phyloP scores from a whole-genome alignment of 2,329 filamentous ascomycete species.

The Cladobotryum mycophilum region DNA sequence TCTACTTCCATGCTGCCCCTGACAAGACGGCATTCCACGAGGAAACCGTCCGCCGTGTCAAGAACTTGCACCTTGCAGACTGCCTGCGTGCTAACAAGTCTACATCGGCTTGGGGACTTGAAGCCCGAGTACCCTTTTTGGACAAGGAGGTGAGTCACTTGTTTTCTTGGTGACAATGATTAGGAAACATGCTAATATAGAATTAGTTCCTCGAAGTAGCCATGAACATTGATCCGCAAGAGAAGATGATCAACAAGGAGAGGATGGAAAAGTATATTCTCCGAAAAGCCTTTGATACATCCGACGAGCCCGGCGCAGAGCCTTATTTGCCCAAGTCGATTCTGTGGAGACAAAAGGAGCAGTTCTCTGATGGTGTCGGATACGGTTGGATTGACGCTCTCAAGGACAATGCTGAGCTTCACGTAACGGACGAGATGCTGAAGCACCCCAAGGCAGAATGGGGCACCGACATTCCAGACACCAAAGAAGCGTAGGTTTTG shows the following conservation, averaged over 20 bases:
- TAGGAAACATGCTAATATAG: background rate
- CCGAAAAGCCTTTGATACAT: slow-evolving; percentile 94
- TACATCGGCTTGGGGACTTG: slow-evolving; percentile 93
- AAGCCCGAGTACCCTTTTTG: slow-evolving; percentile 95
- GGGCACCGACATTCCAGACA: slow-evolving; percentile 87
- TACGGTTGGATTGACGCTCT: slow-evolving; percentile 98
- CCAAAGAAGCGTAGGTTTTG: slow-evolving; percentile 77
- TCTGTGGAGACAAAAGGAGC: slow-evolving; percentile 98
- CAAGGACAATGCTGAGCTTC: slow-evolving; percentile 85
- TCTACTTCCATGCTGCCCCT: slow-evolving; percentile 96
- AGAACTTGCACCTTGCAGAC: slow-evolving; percentile 95
- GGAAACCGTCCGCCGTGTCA: slow-evolving; percentile 88
- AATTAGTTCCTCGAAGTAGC: slow-evolving; percentile 74
- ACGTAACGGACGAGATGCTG: slow-evolving; percentile 96
- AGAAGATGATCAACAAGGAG: slow-evolving; percentile 92
- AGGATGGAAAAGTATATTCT: slow-evolving; percentile 97
- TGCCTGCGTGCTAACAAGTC: slow-evolving; percentile 99
- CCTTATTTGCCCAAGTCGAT: slow-evolving; percentile 96
- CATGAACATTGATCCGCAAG: slow-evolving; percentile 90
- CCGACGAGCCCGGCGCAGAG: slow-evolving; percentile 70
- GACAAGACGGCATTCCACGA: slow-evolving; percentile 89
- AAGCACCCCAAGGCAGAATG: slow-evolving; percentile 96
- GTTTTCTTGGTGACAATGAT: background rate
- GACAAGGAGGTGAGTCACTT: slow-evolving; percentile 64
- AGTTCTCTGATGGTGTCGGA: slow-evolving; percentile 96